These are phyloP conservation scores for Pleurotus pulmonarius DNA, from an alignment of 768 basidiomycete species.

Conservation along the genomic window DNA sequence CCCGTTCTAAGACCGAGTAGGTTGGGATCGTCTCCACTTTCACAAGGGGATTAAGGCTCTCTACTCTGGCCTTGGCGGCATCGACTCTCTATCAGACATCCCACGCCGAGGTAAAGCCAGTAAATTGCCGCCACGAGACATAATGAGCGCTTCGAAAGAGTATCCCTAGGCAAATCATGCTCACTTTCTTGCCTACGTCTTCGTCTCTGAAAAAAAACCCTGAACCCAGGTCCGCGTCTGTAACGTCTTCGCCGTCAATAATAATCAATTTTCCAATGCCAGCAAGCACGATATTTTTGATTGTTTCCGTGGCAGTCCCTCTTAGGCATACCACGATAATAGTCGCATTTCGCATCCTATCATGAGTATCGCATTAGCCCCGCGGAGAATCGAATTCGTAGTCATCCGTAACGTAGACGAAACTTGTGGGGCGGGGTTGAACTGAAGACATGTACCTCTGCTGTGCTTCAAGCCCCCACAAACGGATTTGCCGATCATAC, in stretches of 20 bases:
- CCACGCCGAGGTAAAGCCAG: conserved; percentile 35
- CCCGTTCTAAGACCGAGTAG: conserved; percentile 41
- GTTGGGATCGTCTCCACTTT: conserved; percentile 65
- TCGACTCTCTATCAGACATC: conserved; percentile 65
- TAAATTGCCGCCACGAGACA: conserved; percentile 27
- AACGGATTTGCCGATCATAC: conserved; percentile 94
- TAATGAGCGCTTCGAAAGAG: not conserved
- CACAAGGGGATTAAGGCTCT: conserved; percentile 91
- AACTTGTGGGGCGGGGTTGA: conserved; percentile 7
- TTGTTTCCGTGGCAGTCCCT: conserved; percentile 87
- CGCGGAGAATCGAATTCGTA: not conserved
- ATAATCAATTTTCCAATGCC: conserved; percentile 90
- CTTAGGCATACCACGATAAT: conserved; percentile 77
- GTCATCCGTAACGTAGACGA: not conserved
- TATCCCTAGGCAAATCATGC: conserved; percentile 13
- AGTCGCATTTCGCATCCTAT: conserved; percentile 91
- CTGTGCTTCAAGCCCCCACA: conserved; percentile 98
- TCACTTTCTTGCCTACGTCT: conserved; percentile 87
- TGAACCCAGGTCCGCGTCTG: conserved; percentile 83
- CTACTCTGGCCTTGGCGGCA: conserved; percentile 80
- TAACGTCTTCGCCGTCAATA: conserved; percentile 72
- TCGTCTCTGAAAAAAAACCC: conserved; percentile 94
- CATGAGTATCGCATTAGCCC: conserved; percentile 13
- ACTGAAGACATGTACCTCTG: conserved; percentile 57
- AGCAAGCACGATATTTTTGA: conserved; percentile 97